These are phyloP conservation scores for Saccharomycopsis olivae DNA, from an alignment of 805 yeast genomes.

Conservation along the genomic window DNA sequence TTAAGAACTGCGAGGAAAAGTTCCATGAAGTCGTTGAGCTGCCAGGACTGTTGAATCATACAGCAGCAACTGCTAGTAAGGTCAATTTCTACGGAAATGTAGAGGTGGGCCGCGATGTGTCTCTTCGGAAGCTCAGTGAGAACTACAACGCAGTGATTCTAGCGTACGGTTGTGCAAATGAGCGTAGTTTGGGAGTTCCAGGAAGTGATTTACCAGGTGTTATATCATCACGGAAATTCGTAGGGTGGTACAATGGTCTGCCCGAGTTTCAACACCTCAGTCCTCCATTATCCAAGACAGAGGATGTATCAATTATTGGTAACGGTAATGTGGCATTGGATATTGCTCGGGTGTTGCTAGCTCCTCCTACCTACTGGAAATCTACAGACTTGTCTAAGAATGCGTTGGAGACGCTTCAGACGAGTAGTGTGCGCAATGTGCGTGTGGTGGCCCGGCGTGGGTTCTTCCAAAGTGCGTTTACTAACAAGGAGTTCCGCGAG, in stretches of 20 bases:
- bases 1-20: conserved; percentile 66
- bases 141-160: conserved; percentile 66
- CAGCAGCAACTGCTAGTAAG: conserved; percentile 16
- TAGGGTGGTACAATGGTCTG: conserved; percentile 93
- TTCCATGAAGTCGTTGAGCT: conserved; percentile 43
- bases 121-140: conserved; percentile 36
- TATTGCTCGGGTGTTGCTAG: conserved; percentile 65
- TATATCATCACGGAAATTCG: conserved; percentile 73
- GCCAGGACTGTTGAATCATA: no score
- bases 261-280: conserved; percentile 44
- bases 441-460: conserved; percentile 82
- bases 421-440: conserved; percentile 50
- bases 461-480: conserved; percentile 72
- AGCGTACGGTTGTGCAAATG: conserved; percentile 74
- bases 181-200: conserved; percentile 38
- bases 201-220: conserved; percentile 56
- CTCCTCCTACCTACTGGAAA: conserved; percentile 39
- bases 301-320: conserved; percentile 75
- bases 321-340: conserved; percentile 96
- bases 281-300: conserved; percentile 52
- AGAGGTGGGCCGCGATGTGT: conserved; percentile 51
- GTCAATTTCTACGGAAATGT: conserved; percentile 66
- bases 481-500: conserved; percentile 88
- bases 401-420: conserved; percentile 45
- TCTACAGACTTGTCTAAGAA: conserved; percentile 60